Percentiles rank a stretch among this genome's conserved stretches.
Evolutionary conservation across 495 filamentous ascomycete genomes (phyloP).

Genomic region (Tuber melanosporum): DNA sequence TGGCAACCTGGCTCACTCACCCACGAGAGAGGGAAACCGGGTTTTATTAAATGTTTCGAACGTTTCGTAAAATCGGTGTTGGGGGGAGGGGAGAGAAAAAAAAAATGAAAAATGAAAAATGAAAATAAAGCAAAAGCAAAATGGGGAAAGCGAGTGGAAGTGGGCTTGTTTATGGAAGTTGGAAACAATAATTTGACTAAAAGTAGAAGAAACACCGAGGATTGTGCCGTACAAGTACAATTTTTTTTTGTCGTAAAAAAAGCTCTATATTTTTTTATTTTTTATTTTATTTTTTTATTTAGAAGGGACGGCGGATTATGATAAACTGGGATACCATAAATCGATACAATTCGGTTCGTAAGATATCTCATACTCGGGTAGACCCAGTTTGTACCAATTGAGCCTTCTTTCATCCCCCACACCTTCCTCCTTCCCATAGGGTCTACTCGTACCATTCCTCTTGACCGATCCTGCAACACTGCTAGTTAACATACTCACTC

Average conservation of each 20-base stretch:
- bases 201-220: conserved; percentile 1
- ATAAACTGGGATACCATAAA: not conserved
- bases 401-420: not conserved
- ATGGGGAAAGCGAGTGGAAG: not conserved
- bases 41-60: conserved; percentile 1
- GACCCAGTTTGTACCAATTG: not conserved
- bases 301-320: not conserved
- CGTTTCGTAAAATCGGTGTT: not conserved
- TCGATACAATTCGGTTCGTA: not conserved
- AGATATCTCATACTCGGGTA: not conserved
- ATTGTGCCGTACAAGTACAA: not conserved
- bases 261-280: too few relatives aligned
- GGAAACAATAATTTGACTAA: not conserved
- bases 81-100: not conserved
- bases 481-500: not conserved
- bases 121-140: not conserved
- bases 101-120: not conserved
- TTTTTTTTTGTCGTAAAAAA: not conserved
- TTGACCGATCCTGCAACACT: not conserved
- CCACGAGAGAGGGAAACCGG: not conserved
- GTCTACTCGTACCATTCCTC: not conserved
- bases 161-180: not conserved
- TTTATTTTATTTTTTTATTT: not conserved
- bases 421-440: not conserved
- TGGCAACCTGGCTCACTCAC: too few relatives aligned